Base-by-base conservation (phyloP, 2,329 filamentous ascomycete genomes). In the Apiospora malaysiana region DNA sequence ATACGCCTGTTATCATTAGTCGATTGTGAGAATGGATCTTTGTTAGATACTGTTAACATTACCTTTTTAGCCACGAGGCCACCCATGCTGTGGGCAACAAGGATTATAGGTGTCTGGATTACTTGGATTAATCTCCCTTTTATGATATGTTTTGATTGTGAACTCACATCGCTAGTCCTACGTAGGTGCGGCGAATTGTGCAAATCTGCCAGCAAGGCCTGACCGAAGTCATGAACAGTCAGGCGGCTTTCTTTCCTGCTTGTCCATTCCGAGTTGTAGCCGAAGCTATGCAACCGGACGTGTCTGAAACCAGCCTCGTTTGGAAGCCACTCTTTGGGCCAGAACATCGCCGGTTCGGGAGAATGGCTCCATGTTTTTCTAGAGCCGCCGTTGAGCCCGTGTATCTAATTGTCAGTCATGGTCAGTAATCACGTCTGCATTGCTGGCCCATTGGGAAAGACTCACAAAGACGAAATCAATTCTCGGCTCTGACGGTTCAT, bases 311-410 rank as follows among this genome's bases (percentile, higher is more conserved):
- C 78, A 0, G 74, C 67, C n/a, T 82, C 80, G 21, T 66, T 69
- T 0, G 83, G 80, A 0, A 85, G 77, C 80, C 81, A 85, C 42
- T 75, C 69, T 70, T 79, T 73, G 0, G 83, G 83, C 84, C 83
- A 85, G 72, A 82, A 85, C 14, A 77, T 71, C 0, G 70, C 68
- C 0, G 74, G 76, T 65, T 81, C 75, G 1, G 73, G 67, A 0
- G 77, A 74, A 69, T 82, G 80, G 8, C 78, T 77, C 83, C 84
- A 85, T 71, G 83, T 84, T 70, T 81, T 80, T 1, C 76, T 77
- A 3, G 82, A 83, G n/a, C 77, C 77, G 0, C 83, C 83, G 2
- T 81, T 78, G 1, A 85, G 75, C 1, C 83, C 82, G 71, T 85
- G 83, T 5, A 63, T 84, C 79, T 70, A 84, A 85, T n/a, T n/a